A percentile compares a stretch with the other conserved stretches of the same genome.
These are phyloP conservation scores for Quercus bicolor DNA, from an alignment of 306 rosid species.

Conservation along the genomic window DNA sequence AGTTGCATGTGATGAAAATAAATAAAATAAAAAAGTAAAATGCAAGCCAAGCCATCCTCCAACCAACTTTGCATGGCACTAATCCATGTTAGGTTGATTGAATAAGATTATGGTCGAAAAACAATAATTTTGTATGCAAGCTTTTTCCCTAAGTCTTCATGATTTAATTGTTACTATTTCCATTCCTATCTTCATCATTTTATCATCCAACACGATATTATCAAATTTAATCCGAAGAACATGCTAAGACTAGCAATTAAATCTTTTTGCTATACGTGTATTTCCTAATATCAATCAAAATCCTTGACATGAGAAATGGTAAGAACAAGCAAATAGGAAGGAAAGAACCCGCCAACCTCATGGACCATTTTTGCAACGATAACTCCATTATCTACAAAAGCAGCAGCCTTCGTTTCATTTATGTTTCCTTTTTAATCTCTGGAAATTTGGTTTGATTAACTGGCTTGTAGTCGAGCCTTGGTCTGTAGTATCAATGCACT, in stretches of 20 bases:
- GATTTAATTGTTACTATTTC: not conserved
- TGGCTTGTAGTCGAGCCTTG: constrained; percentile 40
- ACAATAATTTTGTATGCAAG: not conserved
- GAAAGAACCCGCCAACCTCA: constrained; percentile 27
- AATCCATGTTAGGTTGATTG: not conserved
- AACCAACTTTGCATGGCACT: not conserved
- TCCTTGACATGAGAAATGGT: not conserved
- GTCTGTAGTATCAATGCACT: constrained; percentile 36
- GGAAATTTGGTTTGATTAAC: constrained; percentile 66
- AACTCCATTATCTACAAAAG: not conserved
- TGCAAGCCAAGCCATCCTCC: not conserved
- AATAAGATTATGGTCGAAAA: not conserved
- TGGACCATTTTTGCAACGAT: constrained; percentile 3
- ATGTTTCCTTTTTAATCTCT: constrained; percentile 58
- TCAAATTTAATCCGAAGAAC: not conserved
- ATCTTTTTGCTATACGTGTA: not conserved
- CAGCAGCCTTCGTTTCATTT: constrained; percentile 28
- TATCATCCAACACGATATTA: not conserved
- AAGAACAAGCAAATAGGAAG: not conserved
- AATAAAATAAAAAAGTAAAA: no score
- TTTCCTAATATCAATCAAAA: not conserved
- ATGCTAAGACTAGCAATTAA: not conserved
- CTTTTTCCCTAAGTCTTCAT: not conserved
- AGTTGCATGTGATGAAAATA: no score
- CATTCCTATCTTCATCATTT: not conserved